A percentile compares a stretch with the other conserved stretches of the same genome.
Evolutionary conservation across 192 early-diverging fungal species (phyloP).

Genomic region (Coemansia sp.): DNA sequence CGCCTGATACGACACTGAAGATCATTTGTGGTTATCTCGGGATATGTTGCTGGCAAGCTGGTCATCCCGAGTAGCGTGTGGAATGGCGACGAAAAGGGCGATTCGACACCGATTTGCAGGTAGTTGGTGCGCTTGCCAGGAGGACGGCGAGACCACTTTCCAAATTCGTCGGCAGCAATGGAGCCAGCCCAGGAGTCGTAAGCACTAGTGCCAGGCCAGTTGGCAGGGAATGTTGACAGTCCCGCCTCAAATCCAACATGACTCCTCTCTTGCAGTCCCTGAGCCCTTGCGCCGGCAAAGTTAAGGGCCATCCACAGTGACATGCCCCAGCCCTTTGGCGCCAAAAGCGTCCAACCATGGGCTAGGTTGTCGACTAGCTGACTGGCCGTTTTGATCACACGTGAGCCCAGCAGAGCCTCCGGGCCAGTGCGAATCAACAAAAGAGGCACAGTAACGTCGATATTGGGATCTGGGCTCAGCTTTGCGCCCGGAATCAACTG

Average conservation of each 20-base stretch:
- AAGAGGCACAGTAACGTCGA: constrained; percentile 76
- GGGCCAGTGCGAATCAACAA: constrained; percentile 79
- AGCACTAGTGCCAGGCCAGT: constrained; percentile 77
- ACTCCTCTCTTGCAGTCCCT: constrained; percentile 74
- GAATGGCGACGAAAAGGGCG: constrained; percentile 79
- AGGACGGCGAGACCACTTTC: constrained; percentile 70
- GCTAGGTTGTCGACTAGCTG: constrained; percentile 39
- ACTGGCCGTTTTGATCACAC: constrained; percentile 52
- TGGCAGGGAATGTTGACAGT: constrained; percentile 79
- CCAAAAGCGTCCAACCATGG: constrained; percentile 82
- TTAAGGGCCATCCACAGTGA: constrained; percentile 86
- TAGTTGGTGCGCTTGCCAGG: constrained; percentile 85
- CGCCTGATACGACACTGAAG: constrained; percentile 49
- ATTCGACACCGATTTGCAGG: constrained; percentile 63
- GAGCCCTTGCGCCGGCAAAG: constrained; percentile 85
- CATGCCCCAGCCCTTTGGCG: constrained; percentile 85
- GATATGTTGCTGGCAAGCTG: constrained; percentile 19
- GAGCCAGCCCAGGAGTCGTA: constrained; percentile 60
- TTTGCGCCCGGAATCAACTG: constrained; percentile 76
- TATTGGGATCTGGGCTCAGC: constrained; percentile 48
- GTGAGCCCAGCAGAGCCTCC: constrained; percentile 34
- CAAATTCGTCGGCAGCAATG: constrained; percentile 47
- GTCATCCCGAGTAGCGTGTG: constrained; percentile 41
- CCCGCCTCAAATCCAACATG: constrained; percentile 79
- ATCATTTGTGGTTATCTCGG: constrained; percentile 16